A percentile compares a stretch with the other conserved stretches of the same genome.
phyloP scores from a whole-genome alignment of 2,329 filamentous ascomycete genomes.

The Leptographium lundbergii region DNA sequence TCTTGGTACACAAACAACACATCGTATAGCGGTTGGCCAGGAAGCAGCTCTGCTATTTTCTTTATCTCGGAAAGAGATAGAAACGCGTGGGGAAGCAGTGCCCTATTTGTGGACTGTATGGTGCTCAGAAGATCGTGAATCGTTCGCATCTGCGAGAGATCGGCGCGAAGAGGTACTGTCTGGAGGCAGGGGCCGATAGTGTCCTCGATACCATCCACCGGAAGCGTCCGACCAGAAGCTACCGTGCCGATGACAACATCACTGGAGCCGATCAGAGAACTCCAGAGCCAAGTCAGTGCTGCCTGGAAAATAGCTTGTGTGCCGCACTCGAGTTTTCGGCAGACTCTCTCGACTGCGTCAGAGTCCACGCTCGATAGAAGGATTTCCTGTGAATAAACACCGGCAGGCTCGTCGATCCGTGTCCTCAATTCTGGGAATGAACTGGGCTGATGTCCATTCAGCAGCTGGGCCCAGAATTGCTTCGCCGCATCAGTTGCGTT shows the following conservation, averaged over 20 bases:
- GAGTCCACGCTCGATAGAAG: constrained; percentile 21
- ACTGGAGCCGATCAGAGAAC: constrained; percentile 45
- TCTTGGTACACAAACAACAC: constrained; percentile 78
- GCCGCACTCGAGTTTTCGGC: constrained; percentile 35
- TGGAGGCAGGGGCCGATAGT: constrained; percentile 71
- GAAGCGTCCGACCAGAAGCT: constrained; percentile 68
- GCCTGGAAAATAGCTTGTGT: constrained; percentile 67
- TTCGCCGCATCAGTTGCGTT: constrained; percentile 26
- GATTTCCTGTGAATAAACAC: constrained; percentile 14
- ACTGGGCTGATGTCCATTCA: constrained; percentile 42
- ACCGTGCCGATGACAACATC: constrained; percentile 70
- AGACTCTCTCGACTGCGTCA: constrained; percentile 20
- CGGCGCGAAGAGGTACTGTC: constrained; percentile 58
- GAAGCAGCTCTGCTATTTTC: constrained; percentile 39
- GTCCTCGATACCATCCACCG: constrained; percentile 55
- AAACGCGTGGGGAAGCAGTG: constrained; percentile 48
- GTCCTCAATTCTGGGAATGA: constrained; percentile 47
- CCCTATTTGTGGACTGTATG: constrained; percentile 53
- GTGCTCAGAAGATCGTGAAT: constrained; percentile 48
- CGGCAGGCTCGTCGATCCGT: neutral
- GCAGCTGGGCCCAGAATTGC: constrained; percentile 57
- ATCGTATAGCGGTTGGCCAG: constrained; percentile 55
- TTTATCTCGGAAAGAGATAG: constrained; percentile 60
- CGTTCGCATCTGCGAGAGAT: constrained; percentile 37
- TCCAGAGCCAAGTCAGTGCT: constrained; percentile 53